Conservation (phyloP, 176 grass and related monocot genomes). For the Eragrostis curvula region DNA sequence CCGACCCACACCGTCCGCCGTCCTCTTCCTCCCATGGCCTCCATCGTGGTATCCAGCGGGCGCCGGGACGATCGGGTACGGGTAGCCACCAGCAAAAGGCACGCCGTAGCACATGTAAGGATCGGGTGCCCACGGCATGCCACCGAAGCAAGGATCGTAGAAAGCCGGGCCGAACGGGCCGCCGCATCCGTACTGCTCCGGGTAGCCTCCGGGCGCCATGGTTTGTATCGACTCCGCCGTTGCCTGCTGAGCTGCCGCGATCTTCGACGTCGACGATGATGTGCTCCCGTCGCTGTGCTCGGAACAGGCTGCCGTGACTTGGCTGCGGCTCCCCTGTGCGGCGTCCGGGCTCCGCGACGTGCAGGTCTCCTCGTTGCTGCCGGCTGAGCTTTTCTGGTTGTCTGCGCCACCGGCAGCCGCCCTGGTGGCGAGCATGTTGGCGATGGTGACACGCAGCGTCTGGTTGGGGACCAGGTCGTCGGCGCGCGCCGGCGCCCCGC, state of each 20-base stretch:
- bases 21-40: slow-evolving; percentile 17
- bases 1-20: neutral
- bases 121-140: neutral
- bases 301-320: neutral
- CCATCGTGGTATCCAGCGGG: neutral
- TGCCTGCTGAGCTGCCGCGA: neutral
- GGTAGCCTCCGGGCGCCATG: neutral
- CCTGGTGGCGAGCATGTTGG: neutral
- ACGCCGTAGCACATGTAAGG: slow-evolving; percentile 20
- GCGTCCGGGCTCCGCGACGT: neutral
- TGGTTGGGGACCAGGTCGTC: slow-evolving; percentile 39
- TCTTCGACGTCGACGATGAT: slow-evolving; percentile 1
- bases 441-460: slow-evolving; percentile 21
- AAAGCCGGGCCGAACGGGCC: neutral
- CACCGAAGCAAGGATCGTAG: slow-evolving; percentile 15
- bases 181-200: neutral
- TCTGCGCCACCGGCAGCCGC: neutral
- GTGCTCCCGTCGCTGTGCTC: slow-evolving; percentile 5
- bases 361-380: neutral
- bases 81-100: slow-evolving; percentile 1
- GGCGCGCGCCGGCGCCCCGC: slow-evolving; percentile 1
- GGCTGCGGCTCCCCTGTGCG: neutral
- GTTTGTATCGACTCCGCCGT: neutral
- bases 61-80: neutral
- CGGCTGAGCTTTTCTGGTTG: slow-evolving; percentile 21